Evolutionary conservation across 2,329 filamentous ascomycete species (phyloP), one percentile per base, ranked within the genome.

Genomic region (Immersiporthe knoxdaviesiana): DNA sequence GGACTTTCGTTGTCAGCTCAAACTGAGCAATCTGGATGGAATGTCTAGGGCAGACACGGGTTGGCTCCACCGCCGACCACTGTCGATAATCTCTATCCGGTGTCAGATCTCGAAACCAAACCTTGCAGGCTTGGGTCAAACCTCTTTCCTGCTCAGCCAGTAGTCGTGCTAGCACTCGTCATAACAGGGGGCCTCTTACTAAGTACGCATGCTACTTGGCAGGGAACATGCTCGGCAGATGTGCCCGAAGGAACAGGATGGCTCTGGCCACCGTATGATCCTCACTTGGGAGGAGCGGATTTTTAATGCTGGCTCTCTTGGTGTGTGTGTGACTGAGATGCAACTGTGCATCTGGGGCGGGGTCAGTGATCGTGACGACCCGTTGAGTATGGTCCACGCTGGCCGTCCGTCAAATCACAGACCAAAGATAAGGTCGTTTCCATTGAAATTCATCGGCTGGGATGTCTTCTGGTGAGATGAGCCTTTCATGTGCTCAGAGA

Each of bases 31-130:
- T 59, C 24, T 16, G 30, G 50, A 54, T 54, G 21, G 7, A 47
- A 6, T 47, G 21, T 30, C 12, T 56, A 8, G 8, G 21, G 47
- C 12, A 16, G 6, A 21, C 14, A 27, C 35, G 35, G 41, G 44
- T 24, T 21, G 27, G 16, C 65, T 50, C 62, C 62, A 52, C n/a
- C 35, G 41, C 65, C n/a, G 54, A 35, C 44, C 18, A 56, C 52
- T 60, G 18, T 60, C 32, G 41, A 60, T 30, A 50, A 68, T 63
- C 66, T 65, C 66, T 65, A 64, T 24, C 66, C 67, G 67, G 60
- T 67, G 64, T 66, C 69, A 67, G 64, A 67, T 70, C 65, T 67
- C 65, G 35, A 67, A 64, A 47, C 27, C 52, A 63, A 63, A 63
- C 35, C 39, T 60, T 62, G 59, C 24, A 39, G n/a, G 8, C 59